Base-by-base conservation (phyloP, 2,329 filamentous ascomycete species). In the Ceratocystis colombiana region DNA sequence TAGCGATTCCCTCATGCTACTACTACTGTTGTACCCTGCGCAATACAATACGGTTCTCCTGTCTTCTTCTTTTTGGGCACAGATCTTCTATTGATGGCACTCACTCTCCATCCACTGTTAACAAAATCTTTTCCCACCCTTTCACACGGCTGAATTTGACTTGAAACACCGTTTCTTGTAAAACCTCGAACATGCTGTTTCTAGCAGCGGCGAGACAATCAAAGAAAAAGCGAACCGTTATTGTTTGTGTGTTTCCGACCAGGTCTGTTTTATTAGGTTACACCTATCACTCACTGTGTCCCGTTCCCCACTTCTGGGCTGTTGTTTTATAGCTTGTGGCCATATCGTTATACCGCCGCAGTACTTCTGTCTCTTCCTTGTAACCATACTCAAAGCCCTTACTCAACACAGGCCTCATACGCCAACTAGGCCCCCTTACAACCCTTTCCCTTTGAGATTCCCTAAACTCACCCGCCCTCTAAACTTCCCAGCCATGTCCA, bases 181-280 rank as follows among this genome's bases (percentile, higher is more conserved):
- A 17, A 59, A 59, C 53, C 7, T 30, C 25, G 53, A 41, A 59
- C 28, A 59, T n/a, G 25, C 22, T 59, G 53, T 59, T 33, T 59
- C 53, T 59, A 10, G 17, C 5, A 59, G n/a, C 15, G 37, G 37
- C 37, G 37, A 41, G 37, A 41, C 37, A 41, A 41, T 41, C 10
- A 25, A 59, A 12, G 28, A 25, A 59, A 17, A n/a, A 37, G 25
- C 7, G 25, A 33, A 59, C 37, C 37, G 37, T 37, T 17, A 59
- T 59, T 59, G 53, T 59, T 41, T 20, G 53, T 59, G 17, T 25
- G 53, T 33, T 33, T 59, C 17, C 53, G 53, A 30, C 12, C 17
- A n/a, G 53, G 25, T 30, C 28, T n/a, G 53, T 59, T 59, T 59
- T 59, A 59, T 59, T 59, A n/a, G 15, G 53, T 33, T 59, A 59